A percentile compares a stretch with the other conserved stretches of the same genome.
Conservation (phyloP, 768 basidiomycete genomes). For the Lentinula sp. region DNA sequence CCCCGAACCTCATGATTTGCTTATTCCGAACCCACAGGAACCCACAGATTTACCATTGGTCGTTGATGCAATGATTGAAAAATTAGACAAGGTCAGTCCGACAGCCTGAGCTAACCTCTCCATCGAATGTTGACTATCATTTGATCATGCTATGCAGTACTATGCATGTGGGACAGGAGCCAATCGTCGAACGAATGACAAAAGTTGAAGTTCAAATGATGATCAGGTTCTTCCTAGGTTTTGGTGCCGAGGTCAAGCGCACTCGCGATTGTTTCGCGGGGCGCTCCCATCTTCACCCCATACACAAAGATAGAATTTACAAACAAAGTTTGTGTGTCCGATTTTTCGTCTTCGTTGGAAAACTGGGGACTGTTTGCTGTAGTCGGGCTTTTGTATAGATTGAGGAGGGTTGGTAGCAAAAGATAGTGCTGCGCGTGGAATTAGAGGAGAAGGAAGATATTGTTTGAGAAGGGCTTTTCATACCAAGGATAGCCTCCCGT, state of each 20-base stretch:
- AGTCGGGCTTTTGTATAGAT: not conserved
- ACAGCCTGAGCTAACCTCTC: not conserved
- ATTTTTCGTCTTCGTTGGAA: not conserved
- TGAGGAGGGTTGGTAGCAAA: not conserved
- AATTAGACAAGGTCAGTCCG: slow-evolving; percentile 72
- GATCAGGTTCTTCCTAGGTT: slow-evolving; percentile 86
- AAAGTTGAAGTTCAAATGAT: slow-evolving; percentile 71
- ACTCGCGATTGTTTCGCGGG: slow-evolving; percentile 57
- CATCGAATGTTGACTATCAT: not conserved
- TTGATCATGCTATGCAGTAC: slow-evolving; percentile 77
- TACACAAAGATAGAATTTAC: slow-evolving; percentile 61
- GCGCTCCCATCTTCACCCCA: slow-evolving; percentile 54
- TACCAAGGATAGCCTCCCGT: too few species aligned
- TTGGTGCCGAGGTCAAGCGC: slow-evolving; percentile 51
- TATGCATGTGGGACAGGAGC: slow-evolving; percentile 70
- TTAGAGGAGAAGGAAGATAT: not conserved
- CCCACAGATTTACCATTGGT: too few species aligned
- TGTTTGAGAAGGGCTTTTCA: not conserved
- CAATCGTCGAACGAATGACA: slow-evolving; percentile 81
- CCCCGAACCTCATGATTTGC: too few species aligned
- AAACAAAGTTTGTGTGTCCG: slow-evolving; percentile 13
- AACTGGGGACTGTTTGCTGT: not conserved
- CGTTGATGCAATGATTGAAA: slow-evolving; percentile 24
- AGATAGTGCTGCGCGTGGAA: not conserved
- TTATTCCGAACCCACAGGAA: too few species aligned